Conservation (phyloP, 352 stramenopile genomes). For the Chrysophaeum taylorii region DNA sequence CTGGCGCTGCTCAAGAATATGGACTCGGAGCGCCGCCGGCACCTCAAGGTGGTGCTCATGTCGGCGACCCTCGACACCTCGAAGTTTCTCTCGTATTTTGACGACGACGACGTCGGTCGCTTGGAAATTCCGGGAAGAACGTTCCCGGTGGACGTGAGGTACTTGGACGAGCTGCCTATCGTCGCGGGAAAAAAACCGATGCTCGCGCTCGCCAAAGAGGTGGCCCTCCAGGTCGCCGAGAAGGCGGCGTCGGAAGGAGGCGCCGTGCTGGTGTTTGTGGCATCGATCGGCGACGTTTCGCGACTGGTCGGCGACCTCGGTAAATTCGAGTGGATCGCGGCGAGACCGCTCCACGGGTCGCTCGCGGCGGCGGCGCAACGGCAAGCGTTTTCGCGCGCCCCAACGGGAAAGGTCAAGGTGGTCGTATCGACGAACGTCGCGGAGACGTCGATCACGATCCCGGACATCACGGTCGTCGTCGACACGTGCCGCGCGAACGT, state of each 20-base stretch:
- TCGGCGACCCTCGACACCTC: slow-evolving; percentile 82
- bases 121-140: slow-evolving; percentile 73
- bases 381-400: slow-evolving; percentile 61
- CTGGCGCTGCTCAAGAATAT: slow-evolving; percentile 80
- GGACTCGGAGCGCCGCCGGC: slow-evolving; percentile 48
- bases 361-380: slow-evolving; percentile 71
- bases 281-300: slow-evolving; percentile 80
- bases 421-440: slow-evolving; percentile 82
- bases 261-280: slow-evolving; percentile 89
- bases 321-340: background rate
- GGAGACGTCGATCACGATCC: slow-evolving; percentile 96
- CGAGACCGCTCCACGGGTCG: slow-evolving; percentile 64
- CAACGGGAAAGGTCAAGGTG: slow-evolving; percentile 44
- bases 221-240: slow-evolving; percentile 32
- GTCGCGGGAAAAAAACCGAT: too few species aligned
- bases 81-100: slow-evolving; percentile 86
- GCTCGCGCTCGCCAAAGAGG: slow-evolving; percentile 34
- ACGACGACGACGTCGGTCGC: slow-evolving; percentile 25
- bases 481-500: slow-evolving; percentile 29
- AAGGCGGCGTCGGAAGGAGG: slow-evolving; percentile 27
- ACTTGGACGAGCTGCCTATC: slow-evolving; percentile 50
- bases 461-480: slow-evolving; percentile 61
- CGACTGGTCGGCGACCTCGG: background rate
- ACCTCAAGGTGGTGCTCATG: slow-evolving; percentile 89
- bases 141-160: slow-evolving; percentile 66